Conservation (phyloP, 1,284 basidiomycete genomes). For the Cerrena zonata region DNA sequence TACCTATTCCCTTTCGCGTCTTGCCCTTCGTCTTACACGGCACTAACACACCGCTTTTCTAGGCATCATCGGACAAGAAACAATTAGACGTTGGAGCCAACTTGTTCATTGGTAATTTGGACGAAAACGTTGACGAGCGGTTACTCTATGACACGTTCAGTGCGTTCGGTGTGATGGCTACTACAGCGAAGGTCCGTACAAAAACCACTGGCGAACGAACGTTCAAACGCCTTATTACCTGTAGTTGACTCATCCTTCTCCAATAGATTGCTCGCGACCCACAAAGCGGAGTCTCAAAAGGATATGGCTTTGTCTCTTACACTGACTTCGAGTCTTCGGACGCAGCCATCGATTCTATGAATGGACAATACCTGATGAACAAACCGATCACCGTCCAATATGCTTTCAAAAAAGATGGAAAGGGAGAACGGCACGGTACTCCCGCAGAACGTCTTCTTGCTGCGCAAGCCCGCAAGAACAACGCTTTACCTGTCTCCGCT, state of each 20-base stretch:
- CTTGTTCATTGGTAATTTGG: slow-evolving; percentile 91
- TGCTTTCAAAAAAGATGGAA: slow-evolving; percentile 98
- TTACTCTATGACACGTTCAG: slow-evolving; percentile 92
- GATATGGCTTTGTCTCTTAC: slow-evolving; percentile 94
- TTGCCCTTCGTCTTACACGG: not conserved
- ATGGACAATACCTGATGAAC: slow-evolving; percentile 95
- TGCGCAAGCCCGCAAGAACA: slow-evolving; percentile 91
- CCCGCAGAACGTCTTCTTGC: slow-evolving; percentile 91
- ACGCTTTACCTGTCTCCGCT: slow-evolving; percentile 70
- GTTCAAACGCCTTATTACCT: slow-evolving; percentile 1
- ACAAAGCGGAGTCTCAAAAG: slow-evolving; percentile 79
- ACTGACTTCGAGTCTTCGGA: slow-evolving; percentile 97
- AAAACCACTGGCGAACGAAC: not conserved
- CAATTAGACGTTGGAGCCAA: slow-evolving; percentile 97
- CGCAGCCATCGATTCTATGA: slow-evolving; percentile 94
- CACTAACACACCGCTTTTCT: slow-evolving; percentile 11
- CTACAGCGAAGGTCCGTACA: slow-evolving; percentile 81
- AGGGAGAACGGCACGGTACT: slow-evolving; percentile 95
- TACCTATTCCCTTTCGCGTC: slow-evolving; percentile 1
- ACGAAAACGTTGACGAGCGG: slow-evolving; percentile 89
- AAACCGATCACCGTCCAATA: slow-evolving; percentile 95
- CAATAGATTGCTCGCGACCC: slow-evolving; percentile 85
- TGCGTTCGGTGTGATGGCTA: slow-evolving; percentile 89
- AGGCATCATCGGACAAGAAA: slow-evolving; percentile 95
- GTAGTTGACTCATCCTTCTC: slow-evolving; percentile 7